These are phyloP conservation scores for Pythium monospermum DNA, from an alignment of 352 stramenopile genomes.

Conservation along the genomic window DNA sequence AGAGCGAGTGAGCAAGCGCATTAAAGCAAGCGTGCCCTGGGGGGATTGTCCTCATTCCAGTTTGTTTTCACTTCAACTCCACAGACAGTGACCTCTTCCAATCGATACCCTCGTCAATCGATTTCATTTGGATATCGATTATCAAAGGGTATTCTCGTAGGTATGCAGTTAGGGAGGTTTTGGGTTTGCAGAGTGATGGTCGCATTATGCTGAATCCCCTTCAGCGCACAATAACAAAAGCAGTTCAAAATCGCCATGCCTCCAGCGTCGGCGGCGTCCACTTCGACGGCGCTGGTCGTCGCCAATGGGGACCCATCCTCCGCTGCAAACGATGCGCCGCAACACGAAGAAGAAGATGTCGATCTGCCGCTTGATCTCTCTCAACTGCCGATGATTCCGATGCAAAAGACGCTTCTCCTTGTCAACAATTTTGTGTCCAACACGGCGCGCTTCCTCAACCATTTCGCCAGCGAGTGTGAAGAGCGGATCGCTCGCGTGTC, in stretches of 20 bases:
- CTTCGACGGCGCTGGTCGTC: constrained; percentile 60
- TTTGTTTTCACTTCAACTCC: constrained; percentile 12
- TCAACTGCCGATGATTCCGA: constrained; percentile 67
- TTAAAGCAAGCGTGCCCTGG: too few relatives aligned
- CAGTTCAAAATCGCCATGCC: constrained; percentile 13
- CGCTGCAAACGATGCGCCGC: constrained; percentile 13
- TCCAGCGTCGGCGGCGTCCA: constrained; percentile 18
- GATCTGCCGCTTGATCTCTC: constrained; percentile 75
- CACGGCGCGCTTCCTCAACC: constrained; percentile 83
- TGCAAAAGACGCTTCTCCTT: constrained; percentile 74
- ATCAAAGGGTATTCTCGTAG: constrained; percentile 1
- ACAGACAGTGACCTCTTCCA: background rate
- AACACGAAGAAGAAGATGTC: constrained; percentile 56
- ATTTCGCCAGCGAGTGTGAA: constrained; percentile 82
- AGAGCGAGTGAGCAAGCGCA: too few relatives aligned
- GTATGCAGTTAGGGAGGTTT: constrained; percentile 12
- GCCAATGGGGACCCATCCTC: constrained; percentile 20
- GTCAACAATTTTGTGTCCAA: constrained; percentile 87
- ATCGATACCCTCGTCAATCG: background rate
- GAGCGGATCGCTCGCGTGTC: constrained; percentile 69
- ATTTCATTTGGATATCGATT: background rate
- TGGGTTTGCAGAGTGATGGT: constrained; percentile 14
- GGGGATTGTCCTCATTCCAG: background rate
- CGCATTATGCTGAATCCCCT: constrained; percentile 1
- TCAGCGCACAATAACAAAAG: background rate